Evolutionary conservation across 345 rosid genomes (phyloP).

Genomic region (Eucalyptus cloeziana): DNA sequence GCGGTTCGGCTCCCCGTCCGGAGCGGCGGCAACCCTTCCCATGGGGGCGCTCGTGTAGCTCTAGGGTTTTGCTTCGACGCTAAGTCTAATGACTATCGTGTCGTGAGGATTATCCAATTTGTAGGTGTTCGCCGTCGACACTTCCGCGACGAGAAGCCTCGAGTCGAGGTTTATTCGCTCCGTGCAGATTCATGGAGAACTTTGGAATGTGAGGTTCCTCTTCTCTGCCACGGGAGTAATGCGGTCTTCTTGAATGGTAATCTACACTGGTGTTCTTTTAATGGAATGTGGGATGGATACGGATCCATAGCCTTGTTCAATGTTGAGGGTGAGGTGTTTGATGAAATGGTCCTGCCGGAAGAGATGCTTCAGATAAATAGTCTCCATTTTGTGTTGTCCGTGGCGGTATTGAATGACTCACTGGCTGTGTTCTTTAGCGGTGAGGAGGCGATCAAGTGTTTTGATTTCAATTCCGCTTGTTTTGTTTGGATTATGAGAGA

Average conservation of each 20-base stretch:
- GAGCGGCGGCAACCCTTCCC: not conserved
- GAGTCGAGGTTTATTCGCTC: not conserved
- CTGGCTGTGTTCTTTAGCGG: not conserved
- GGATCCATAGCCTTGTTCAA: not conserved
- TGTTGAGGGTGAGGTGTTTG: not conserved
- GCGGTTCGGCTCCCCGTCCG: not conserved
- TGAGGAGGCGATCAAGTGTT: not conserved
- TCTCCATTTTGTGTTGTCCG: not conserved
- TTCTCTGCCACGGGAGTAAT: no score
- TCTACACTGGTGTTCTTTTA: no score
- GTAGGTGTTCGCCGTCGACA: fast-evolving
- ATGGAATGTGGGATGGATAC: no score
- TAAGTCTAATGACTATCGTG: not conserved
- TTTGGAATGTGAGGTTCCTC: no score
- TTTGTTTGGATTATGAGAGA: not conserved
- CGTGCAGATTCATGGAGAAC: no score
- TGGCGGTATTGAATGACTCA: not conserved
- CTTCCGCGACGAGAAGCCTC: not conserved
- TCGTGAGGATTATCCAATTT: not conserved
- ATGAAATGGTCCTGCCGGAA: not conserved
- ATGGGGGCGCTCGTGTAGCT: no score
- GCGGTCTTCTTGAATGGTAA: no score
- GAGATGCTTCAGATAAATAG: not conserved
- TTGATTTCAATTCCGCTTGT: not conserved
- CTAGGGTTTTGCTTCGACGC: not conserved